Base-by-base conservation (phyloP, 148 eudicot species). In the Cornus controversa region DNA sequence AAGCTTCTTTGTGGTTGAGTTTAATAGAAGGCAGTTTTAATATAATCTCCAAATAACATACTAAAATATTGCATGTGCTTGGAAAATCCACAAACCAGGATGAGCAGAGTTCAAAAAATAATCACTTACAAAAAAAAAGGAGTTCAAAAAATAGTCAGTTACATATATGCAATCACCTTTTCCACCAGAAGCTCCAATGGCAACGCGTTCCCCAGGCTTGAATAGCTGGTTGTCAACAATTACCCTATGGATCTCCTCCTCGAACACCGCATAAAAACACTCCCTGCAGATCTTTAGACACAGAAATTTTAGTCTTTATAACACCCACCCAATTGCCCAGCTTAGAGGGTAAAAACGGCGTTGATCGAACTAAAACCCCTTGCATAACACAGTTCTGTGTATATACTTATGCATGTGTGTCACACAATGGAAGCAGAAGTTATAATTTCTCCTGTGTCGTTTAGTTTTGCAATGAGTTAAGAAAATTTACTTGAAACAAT, bases 151-250 rank as follows among this genome's bases (percentile, higher is more conserved):
- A 60, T 54, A 60, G 16, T 8, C 34, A 4, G 14, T 5, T 45
- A 47, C n/a, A 58, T 8, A 58, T 36, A 67, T 37, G 58, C 54
- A 71, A 22, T 29, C 65, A 93, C 99, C 99, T 90, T 93, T 95
- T 37, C 99, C 99, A 74, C 99, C 99, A 28, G 99, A 95, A 83
- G 99, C 99, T 40, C 99, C 99, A 64, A 95, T 91, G 15, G 94
- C 99, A 69, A 93, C 76, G 26, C 97, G 96, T 72, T 95, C 99
- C 36, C 96, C 99, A 2, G 87, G 92, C 86, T 79, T 91, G 80
- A 95, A 95, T 40, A 95, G 86, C 54, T 88, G 90, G 77, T 95
- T 93, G 11, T 93, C 89, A 4, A 93, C 89, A 54, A 95, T 95
- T 5, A 88, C 94, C 62, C 68, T 77, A 79, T 95, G 99, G 73